Conservation (phyloP, 768 basidiomycete species). For the Pisolithus sp. region DNA sequence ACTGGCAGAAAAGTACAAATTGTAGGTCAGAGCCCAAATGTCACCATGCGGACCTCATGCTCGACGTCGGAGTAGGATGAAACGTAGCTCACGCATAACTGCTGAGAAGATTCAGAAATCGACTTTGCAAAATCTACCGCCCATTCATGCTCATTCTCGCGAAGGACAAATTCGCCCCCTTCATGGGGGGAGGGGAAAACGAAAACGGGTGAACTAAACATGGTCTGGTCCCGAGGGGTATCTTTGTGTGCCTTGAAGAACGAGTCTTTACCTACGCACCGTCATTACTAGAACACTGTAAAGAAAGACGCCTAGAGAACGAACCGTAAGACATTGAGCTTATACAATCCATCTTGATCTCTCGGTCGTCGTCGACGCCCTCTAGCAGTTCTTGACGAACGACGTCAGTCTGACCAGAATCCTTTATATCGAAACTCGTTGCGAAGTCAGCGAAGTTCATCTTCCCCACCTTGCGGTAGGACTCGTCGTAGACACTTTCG, state of each 20-base stretch:
- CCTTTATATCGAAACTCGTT: slow-evolving; percentile 25
- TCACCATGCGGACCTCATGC: slow-evolving; percentile 37
- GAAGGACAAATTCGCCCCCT: slow-evolving; percentile 22
- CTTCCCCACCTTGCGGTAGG: slow-evolving; percentile 41
- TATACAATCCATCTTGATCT: slow-evolving; percentile 34
- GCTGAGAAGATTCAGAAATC: no score
- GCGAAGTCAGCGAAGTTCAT: slow-evolving; percentile 33
- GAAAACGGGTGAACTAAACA: slow-evolving; percentile 47
- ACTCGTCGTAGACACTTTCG: slow-evolving; percentile 35
- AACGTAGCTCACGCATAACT: no score
- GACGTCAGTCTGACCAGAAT: slow-evolving; percentile 14
- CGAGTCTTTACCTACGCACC: slow-evolving; percentile 29
- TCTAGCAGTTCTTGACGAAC: slow-evolving; percentile 18
- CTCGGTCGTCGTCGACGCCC: slow-evolving; percentile 10
- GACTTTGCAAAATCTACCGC: slow-evolving; percentile 21
- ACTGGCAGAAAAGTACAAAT: no score
- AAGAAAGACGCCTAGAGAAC: background rate
- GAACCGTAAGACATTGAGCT: slow-evolving; percentile 43
- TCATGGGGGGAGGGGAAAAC: slow-evolving; percentile 42
- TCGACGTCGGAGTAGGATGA: slow-evolving; percentile 39
- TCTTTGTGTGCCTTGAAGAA: slow-evolving; percentile 50
- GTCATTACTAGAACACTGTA: background rate
- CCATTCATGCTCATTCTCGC: no score
- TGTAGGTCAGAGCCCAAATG: slow-evolving; percentile 20
- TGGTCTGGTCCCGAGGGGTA: slow-evolving; percentile 35